A percentile compares a stretch with the other conserved stretches of the same genome.
Evolutionary conservation across 495 filamentous ascomycete species (phyloP).

Genomic region (Copromyces sp.): DNA sequence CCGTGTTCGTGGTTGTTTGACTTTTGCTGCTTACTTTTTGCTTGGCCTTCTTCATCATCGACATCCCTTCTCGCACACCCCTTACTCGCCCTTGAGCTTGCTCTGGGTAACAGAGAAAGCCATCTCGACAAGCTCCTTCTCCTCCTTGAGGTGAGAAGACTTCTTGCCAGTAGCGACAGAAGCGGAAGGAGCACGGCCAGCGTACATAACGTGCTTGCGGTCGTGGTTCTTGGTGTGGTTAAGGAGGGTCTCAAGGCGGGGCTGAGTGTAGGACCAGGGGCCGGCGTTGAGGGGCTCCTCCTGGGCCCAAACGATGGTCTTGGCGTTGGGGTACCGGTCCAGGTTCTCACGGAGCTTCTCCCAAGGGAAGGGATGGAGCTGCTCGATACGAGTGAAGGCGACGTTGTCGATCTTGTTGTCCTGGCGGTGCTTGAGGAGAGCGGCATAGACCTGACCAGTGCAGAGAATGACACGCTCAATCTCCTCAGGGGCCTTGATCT

Average conservation of each 20-base stretch:
- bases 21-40: not conserved
- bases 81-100: slow-evolving; percentile 61
- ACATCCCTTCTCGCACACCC: not conserved
- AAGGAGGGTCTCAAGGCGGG: slow-evolving; percentile 88
- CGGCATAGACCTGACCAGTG: slow-evolving; percentile 86
- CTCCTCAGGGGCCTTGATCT: slow-evolving; percentile 69
- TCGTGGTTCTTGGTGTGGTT: slow-evolving; percentile 86
- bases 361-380: slow-evolving; percentile 98
- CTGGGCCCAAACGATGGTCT: slow-evolving; percentile 92
- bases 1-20: not conserved
- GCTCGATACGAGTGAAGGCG: slow-evolving; percentile 90
- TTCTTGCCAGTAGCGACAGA: slow-evolving; percentile 91
- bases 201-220: slow-evolving; percentile 93
- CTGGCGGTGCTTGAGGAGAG: slow-evolving; percentile 83
- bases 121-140: slow-evolving; percentile 75
- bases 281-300: slow-evolving; percentile 97
- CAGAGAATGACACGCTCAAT: slow-evolving; percentile 93
- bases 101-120: slow-evolving; percentile 54
- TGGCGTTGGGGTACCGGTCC: slow-evolving; percentile 89
- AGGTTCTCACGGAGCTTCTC: slow-evolving; percentile 90
- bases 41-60: not conserved
- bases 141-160: slow-evolving; percentile 81
- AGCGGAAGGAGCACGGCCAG: slow-evolving; percentile 80
- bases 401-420: slow-evolving; percentile 74
- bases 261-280: slow-evolving; percentile 89